These are phyloP conservation scores for Raddia guianensis DNA, from an alignment of 176 grass and related monocot species.

Conservation along the genomic window DNA sequence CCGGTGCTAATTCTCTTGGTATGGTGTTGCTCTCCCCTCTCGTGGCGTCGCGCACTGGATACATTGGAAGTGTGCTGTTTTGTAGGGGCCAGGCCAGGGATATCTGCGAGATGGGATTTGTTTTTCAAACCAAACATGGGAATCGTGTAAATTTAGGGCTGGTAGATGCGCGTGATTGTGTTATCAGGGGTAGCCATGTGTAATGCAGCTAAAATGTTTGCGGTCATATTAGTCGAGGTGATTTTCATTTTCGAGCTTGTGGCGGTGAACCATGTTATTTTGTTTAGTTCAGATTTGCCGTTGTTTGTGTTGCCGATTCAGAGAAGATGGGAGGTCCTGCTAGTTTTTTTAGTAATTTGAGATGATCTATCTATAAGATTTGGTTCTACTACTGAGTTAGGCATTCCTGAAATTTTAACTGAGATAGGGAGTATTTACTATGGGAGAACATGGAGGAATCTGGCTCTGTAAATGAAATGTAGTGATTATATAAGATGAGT, in stretches of 20 bases:
- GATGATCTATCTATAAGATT: background rate
- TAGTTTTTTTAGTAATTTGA: conserved; percentile 10
- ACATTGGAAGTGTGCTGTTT: background rate
- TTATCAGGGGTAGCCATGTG: background rate
- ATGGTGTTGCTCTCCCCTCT: conserved; percentile 9
- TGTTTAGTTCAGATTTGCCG: background rate
- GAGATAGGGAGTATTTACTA: background rate
- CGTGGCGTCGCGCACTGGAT: background rate
- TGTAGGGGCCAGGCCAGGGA: background rate
- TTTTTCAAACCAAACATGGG: background rate
- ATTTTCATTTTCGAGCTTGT: background rate
- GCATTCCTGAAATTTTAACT: background rate
- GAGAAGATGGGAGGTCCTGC: background rate
- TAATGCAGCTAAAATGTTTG: conserved; percentile 18
- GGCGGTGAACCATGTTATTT: background rate
- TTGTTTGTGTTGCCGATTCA: background rate
- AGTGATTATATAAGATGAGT: background rate
- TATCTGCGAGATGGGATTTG: background rate
- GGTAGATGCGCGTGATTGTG: background rate
- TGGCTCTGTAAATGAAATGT: background rate
- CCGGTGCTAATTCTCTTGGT: conserved; percentile 91
- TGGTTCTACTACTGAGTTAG: background rate
- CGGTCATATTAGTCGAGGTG: background rate
- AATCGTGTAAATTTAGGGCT: background rate
- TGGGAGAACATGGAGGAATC: background rate